phyloP scores from a whole-genome alignment of 495 filamentous ascomycete species.

The Penicillium verhagenii region DNA sequence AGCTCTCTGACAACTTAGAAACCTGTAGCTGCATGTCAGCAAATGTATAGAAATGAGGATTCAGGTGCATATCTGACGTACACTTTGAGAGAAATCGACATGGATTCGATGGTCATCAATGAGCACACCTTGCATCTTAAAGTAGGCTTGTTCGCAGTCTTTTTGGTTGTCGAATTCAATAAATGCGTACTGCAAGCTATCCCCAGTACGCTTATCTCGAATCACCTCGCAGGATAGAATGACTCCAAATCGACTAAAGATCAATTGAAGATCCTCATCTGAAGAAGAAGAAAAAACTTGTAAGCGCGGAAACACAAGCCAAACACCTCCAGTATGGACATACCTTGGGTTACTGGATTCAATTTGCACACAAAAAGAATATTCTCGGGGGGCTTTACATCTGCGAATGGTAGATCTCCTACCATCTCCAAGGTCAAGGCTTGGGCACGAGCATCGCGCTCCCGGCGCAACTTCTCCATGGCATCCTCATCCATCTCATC shows the following conservation, averaged over 20 bases:
- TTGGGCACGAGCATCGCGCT: constrained; percentile 91
- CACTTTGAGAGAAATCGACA: constrained; percentile 97
- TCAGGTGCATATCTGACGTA: constrained; percentile 33
- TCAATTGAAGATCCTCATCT: constrained; percentile 91
- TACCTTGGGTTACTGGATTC: constrained; percentile 88
- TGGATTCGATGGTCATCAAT: constrained; percentile 98
- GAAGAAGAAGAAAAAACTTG: no score
- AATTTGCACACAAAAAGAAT: constrained; percentile 98
- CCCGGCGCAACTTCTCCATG: constrained; percentile 75
- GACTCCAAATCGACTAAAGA: constrained; percentile 95
- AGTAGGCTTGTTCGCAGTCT: constrained; percentile 93
- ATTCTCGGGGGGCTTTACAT: constrained; percentile 97
- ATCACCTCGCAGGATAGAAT: constrained; percentile 97
- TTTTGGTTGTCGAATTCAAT: constrained; percentile 93
- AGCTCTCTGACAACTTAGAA: constrained; percentile 83
- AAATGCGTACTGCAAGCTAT: constrained; percentile 96
- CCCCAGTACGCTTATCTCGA: constrained; percentile 87
- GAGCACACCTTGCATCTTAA: constrained; percentile 95
- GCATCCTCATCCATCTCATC: constrained; percentile 76
- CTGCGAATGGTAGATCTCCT: constrained; percentile 94
- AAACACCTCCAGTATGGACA: constrained; percentile 4
- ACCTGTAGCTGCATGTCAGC: constrained; percentile 47
- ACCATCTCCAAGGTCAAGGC: constrained; percentile 97
- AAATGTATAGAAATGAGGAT: neutral
- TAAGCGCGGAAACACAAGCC: neutral